Percentiles rank a stretch among this genome's conserved stretches.
Conservation (phyloP, 2,329 filamentous ascomycete species). For the Colletotrichum cordylinicola region DNA sequence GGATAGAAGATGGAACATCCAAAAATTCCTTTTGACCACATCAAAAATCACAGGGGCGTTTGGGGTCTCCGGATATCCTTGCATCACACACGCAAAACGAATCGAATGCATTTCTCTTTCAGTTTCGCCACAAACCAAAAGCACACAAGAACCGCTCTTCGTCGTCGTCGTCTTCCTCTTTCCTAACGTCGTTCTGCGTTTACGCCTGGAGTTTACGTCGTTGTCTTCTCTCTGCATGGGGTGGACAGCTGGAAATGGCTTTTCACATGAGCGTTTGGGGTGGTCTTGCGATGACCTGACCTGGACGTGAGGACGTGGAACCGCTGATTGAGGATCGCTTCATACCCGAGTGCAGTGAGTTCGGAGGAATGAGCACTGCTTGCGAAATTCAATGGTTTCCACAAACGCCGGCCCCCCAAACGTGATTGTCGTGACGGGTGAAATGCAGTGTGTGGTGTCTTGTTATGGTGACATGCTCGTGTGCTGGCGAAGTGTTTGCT, state of each 20-base stretch:
- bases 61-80: slow-evolving; percentile 81
- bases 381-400: slow-evolving; percentile 67
- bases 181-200: not conserved
- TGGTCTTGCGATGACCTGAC: slow-evolving; percentile 36
- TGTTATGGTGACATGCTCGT: not conserved
- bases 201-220: slow-evolving; percentile 19
- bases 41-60: slow-evolving; percentile 64
- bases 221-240: slow-evolving; percentile 49
- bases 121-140: slow-evolving; percentile 38
- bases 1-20: slow-evolving; percentile 76
- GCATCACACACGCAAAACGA: slow-evolving; percentile 54
- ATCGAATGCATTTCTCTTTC: slow-evolving; percentile 36
- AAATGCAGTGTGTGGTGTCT: not conserved
- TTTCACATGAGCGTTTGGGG: slow-evolving; percentile 60
- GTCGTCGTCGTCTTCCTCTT: not conserved
- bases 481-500: not conserved
- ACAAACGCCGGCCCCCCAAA: not conserved
- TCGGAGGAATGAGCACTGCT: slow-evolving; percentile 54
- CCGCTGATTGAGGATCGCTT: slow-evolving; percentile 68
- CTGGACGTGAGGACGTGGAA: slow-evolving; percentile 66
- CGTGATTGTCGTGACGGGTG: not conserved
- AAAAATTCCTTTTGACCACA: slow-evolving; percentile 60
- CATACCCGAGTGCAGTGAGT: slow-evolving; percentile 61
- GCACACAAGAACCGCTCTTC: slow-evolving; percentile 26
- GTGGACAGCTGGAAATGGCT: slow-evolving; percentile 64